Evolutionary conservation across 768 basidiomycete species (phyloP).

Genomic region (Boletus subcaerulescens): DNA sequence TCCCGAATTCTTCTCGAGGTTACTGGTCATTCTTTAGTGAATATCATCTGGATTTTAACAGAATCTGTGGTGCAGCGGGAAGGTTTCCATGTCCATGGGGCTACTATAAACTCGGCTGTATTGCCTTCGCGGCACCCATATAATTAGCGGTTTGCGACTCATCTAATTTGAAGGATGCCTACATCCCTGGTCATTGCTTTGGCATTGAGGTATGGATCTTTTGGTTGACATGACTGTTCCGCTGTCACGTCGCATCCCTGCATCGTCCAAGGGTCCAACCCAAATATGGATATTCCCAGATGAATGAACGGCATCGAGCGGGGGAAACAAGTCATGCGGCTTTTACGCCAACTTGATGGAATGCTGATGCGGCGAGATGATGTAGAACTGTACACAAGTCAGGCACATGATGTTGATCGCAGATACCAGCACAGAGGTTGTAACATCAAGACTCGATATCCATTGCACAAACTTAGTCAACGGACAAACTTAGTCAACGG

Average conservation of each 20-base stretch:
- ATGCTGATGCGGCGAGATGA: neutral
- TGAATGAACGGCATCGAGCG: slow-evolving; percentile 88
- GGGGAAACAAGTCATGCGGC: slow-evolving; percentile 42
- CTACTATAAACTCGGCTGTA: no score
- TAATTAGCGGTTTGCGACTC: no score
- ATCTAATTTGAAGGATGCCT: no score
- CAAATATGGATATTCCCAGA: slow-evolving; percentile 83
- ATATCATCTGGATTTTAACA: no score
- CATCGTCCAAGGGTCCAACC: slow-evolving; percentile 70
- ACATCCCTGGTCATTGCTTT: no score
- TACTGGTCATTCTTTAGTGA: no score
- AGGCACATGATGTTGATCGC: slow-evolving; percentile 90
- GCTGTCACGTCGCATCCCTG: slow-evolving; percentile 48
- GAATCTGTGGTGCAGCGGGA: no score
- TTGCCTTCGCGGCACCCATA: no score
- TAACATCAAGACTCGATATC: slow-evolving; percentile 45
- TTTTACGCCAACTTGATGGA: neutral
- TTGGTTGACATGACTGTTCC: neutral
- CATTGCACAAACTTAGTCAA: no score
- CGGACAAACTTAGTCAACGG: no score
- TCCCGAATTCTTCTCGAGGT: no score
- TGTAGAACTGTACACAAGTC: slow-evolving; percentile 78
- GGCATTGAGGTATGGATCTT: neutral
- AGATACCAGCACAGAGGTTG: slow-evolving; percentile 68
- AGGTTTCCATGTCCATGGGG: no score